Evolutionary conservation across 345 rosid species (phyloP).

Genomic region (Salix brachista): DNA sequence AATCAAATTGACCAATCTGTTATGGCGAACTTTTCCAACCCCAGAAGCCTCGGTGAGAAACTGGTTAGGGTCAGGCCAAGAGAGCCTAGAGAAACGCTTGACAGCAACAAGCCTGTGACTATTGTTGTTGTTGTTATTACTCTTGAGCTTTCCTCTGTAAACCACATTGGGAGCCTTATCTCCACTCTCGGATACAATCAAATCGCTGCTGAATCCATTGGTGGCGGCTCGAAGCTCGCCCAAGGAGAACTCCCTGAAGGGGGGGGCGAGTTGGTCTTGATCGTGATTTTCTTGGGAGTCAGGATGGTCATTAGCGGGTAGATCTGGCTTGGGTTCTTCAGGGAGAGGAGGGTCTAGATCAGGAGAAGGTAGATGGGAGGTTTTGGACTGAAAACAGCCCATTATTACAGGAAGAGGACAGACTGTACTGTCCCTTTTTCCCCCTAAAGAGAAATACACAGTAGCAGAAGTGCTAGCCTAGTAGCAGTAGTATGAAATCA

Average conservation of each 20-base stretch:
- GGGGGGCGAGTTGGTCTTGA: slow-evolving; percentile 38
- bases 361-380: slow-evolving; percentile 61
- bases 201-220: slow-evolving; percentile 66
- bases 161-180: slow-evolving; percentile 96
- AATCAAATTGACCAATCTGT: slow-evolving; percentile 83
- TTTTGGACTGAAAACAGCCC: slow-evolving; percentile 96
- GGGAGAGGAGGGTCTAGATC: slow-evolving; percentile 58
- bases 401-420: slow-evolving; percentile 21
- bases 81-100: slow-evolving; percentile 80
- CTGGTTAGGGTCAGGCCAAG: slow-evolving; percentile 98
- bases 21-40: slow-evolving; percentile 80
- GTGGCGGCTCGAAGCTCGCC: slow-evolving; percentile 75
- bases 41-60: slow-evolving; percentile 91
- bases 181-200: slow-evolving; percentile 89
- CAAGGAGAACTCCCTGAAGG: slow-evolving; percentile 66
- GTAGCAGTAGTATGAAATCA: no score
- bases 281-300: slow-evolving; percentile 40
- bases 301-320: slow-evolving; percentile 27
- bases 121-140: slow-evolving; percentile 21
- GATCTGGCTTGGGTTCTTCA: slow-evolving; percentile 50
- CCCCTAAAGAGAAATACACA: no score
- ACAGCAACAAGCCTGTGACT: slow-evolving; percentile 50
- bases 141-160: slow-evolving; percentile 73
- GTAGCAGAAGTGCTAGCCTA: no score
- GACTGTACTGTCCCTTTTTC: no score